Evolutionary conservation across 2,329 filamentous ascomycete genomes (phyloP), one percentile per base, ranked within the genome.

Genomic region (Microsporum canis): DNA sequence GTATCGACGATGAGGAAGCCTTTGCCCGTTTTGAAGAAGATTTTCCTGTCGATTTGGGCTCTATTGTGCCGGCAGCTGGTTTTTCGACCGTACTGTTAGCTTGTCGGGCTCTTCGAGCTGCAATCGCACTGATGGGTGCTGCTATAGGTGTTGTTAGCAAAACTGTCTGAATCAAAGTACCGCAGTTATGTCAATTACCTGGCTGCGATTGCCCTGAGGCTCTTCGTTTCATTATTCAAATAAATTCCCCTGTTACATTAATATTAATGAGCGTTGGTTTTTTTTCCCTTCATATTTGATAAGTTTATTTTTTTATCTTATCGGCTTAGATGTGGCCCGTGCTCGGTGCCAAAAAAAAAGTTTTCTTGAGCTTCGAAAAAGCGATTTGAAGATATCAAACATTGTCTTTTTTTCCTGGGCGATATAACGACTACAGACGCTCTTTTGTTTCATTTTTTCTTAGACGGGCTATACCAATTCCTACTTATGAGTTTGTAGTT

Each of bases 31-130:
- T 76, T 1, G 68, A 66, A 7, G 73, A 73, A 14, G 72, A 73
- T 39, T 71, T 74, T 14, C 55, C 64, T 29, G 51, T 60, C 7
- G 64, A 47, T 38, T 70, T 64, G 38, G 61, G 56, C 33, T 67
- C 61, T 12, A 66, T 58, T 57, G 65, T 62, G 56, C 68, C 67
- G 6, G 45, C 12, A 29, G 62, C 14, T 45, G 27, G 6, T 33
- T 45, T 60, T 69, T 70, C 55, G 67, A 65, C 59, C 70, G 69
- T 62, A 74, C 71, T 63, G n/a, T 41, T 59, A 29, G 57, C 59
- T 51, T 63, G 57, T 36, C 72, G 71, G 66, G 72, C 72, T 71
- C 70, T 75, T 66, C 74, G 75, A 63, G 75, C 75, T 33, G 75
- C 75, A 63, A 77, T 65, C 51, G 75, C 75, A 63, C 75, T 77